Evolutionary conservation across 2,329 filamentous ascomycete species (phyloP).

Genomic region (Cladobotryum mycophilum): DNA sequence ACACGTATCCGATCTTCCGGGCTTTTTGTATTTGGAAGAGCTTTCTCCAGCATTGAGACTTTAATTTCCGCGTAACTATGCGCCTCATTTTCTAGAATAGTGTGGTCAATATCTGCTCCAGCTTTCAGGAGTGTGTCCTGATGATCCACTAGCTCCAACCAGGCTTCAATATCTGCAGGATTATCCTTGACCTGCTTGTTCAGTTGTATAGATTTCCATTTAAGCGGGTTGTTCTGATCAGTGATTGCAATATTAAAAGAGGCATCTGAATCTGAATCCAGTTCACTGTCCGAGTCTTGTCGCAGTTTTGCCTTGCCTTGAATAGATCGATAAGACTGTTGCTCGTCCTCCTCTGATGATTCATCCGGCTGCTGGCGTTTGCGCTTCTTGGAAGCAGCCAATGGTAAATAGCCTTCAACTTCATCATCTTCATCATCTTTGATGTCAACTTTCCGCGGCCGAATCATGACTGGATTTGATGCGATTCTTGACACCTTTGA

Average conservation of each 20-base stretch:
- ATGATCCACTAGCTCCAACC: constrained; percentile 72
- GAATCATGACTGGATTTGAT: constrained; percentile 36
- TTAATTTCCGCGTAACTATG: constrained; percentile 72
- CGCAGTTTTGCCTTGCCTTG: constrained; percentile 53
- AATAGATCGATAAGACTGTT: constrained; percentile 59
- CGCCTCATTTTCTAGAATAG: constrained; percentile 52
- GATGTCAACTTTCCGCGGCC: constrained; percentile 19
- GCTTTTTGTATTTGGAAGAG: constrained; percentile 50
- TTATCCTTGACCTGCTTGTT: constrained; percentile 56
- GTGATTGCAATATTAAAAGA: constrained; percentile 29
- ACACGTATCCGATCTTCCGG: constrained; percentile 51
- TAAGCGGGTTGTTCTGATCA: constrained; percentile 39
- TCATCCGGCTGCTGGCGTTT: constrained; percentile 18
- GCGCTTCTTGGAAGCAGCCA: constrained; percentile 37
- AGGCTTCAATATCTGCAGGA: constrained; percentile 62
- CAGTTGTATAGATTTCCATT: constrained; percentile 54
- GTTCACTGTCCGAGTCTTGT: constrained; percentile 42
- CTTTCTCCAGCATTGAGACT: constrained; percentile 72
- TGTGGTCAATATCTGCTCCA: constrained; percentile 37
- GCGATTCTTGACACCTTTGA: constrained; percentile 34
- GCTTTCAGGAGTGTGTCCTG: constrained; percentile 62
- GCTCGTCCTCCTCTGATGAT: constrained; percentile 41
- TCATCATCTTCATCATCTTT: constrained; percentile 20
- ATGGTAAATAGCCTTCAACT: constrained; percentile 42
- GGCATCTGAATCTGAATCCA: constrained; percentile 41